Base-by-base conservation (phyloP, 805 yeast genomes). In the Metschnikowia gelsemii region DNA sequence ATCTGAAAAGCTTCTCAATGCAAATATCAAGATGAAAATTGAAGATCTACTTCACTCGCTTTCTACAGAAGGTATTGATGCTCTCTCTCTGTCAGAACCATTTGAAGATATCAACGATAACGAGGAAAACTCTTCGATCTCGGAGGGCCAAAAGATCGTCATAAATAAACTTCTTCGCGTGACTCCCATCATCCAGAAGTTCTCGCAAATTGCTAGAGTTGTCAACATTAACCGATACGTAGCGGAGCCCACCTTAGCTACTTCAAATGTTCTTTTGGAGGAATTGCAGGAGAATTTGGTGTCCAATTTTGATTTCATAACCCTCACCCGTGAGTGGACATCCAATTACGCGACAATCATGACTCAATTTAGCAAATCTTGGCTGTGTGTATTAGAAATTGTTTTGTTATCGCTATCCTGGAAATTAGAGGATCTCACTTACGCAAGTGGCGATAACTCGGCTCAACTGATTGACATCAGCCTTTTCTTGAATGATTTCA, bases 371-470 rank as follows among this genome's bases (percentile, higher is more conserved):
- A 46, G 43, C 7, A 42, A 35, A 3, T 45, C 57, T 0, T 50
- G 62, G 41, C 47, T 35, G 18, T 45, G 44, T 3, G 36, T 63
- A 1, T 45, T 62, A 22, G 64, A 62, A 24, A 54, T 62, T n/a
- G 32, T 60, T 2, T 48, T 66, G 21, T 42, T 57, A 4, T 32
- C 59, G 1, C 47, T 57, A 5, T 60, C 70, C 3, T 62, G 71
- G 69, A 63, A 61, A 40, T 52, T 68, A 13, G 73, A 68, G 31
- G 59, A 55, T 16, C 54, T 68, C 20, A 51, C 64, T 4, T 49
- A 51, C 13, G 52, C 55, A 7, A 41, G 42, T n/a, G 50, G 46
- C 18, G 58, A 55, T 32, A 45, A 45, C 14, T 42, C 52, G 9
- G 38, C 49, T 13, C 62, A 59, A 37, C 35, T 45, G 18, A 47